Evolutionary conservation across 768 basidiomycete genomes (phyloP).

Genomic region (Tylopilus rubrobrunneus): DNA sequence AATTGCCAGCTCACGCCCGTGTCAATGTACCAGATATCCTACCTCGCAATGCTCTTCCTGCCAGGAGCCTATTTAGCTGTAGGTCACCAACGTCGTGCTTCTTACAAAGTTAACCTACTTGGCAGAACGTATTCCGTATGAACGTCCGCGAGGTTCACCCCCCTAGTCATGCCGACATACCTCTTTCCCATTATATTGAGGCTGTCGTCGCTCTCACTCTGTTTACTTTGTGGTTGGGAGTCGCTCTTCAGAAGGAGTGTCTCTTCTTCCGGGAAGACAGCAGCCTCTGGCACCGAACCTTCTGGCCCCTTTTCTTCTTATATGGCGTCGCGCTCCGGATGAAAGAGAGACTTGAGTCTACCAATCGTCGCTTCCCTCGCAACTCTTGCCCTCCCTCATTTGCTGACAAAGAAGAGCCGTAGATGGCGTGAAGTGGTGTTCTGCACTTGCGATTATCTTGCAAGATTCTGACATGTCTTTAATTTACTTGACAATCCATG

Average conservation of each 20-base stretch:
- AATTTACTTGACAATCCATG: too few species aligned
- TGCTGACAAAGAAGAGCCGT: not conserved
- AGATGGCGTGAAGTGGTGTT: not conserved
- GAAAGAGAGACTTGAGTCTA: not conserved
- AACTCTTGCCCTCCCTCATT: not conserved
- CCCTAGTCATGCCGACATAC: constrained; percentile 14
- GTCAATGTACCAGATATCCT: constrained; percentile 39
- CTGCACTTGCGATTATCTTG: too few species aligned
- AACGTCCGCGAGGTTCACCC: constrained; percentile 28
- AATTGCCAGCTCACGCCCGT: not conserved
- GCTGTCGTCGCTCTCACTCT: constrained; percentile 43
- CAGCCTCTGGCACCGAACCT: constrained; percentile 7
- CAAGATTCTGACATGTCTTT: too few species aligned
- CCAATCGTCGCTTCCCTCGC: not conserved
- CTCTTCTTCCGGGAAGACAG: constrained; percentile 8
- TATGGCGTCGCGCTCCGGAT: constrained; percentile 3
- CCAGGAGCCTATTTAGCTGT: constrained; percentile 44
- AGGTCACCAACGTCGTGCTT: constrained; percentile 1
- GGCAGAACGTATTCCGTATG: constrained; percentile 31
- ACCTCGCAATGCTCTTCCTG: constrained; percentile 55
- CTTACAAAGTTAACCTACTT: constrained; percentile 9
- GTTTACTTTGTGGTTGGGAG: constrained; percentile 49
- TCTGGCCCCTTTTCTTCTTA: constrained; percentile 22
- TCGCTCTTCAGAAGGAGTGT: constrained; percentile 42
- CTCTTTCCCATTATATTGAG: constrained; percentile 38